These are phyloP conservation scores for Naganishia kalamii DNA, from an alignment of 768 basidiomycete genomes.

Conservation along the genomic window DNA sequence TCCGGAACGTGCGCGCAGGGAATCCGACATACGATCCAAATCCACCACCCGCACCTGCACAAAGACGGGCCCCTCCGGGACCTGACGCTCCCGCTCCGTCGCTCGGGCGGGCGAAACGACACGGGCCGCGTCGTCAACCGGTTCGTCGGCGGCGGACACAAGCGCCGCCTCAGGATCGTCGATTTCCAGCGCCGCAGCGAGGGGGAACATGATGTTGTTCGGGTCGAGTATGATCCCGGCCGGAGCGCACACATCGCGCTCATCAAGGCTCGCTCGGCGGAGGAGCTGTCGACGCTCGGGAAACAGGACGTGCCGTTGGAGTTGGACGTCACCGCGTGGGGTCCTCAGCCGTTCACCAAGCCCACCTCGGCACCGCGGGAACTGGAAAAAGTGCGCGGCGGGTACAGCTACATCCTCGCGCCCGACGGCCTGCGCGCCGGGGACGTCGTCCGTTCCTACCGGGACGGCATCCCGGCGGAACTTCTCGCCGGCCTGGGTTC, in stretches of 20 bases:
- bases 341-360: conserved; percentile 14
- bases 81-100: conserved; percentile 74
- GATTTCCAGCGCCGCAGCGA: conserved; percentile 75
- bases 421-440: conserved; percentile 84
- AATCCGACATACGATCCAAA: conserved; percentile 78
- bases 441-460: conserved; percentile 77
- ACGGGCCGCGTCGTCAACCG: conserved; percentile 81
- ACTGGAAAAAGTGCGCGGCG: conserved; percentile 33
- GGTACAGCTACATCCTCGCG: conserved; percentile 87
- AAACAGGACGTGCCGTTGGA: conserved; percentile 23
- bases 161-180: conserved; percentile 71
- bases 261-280: conserved; percentile 55
- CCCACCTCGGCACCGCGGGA: background rate
- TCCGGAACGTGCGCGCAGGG: conserved; percentile 38
- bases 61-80: conserved; percentile 74
- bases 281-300: conserved; percentile 23
- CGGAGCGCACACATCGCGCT: conserved; percentile 92
- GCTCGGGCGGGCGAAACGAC: conserved; percentile 77
- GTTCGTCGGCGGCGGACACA: conserved; percentile 84
- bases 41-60: conserved; percentile 74
- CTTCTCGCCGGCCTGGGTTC: conserved; percentile 54
- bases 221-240: conserved; percentile 95
- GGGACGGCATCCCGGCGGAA: conserved; percentile 70
- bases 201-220: conserved; percentile 79
- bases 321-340: conserved; percentile 21